Conservation (phyloP, 129 eudicot species). For the Calendula officinalis region DNA sequence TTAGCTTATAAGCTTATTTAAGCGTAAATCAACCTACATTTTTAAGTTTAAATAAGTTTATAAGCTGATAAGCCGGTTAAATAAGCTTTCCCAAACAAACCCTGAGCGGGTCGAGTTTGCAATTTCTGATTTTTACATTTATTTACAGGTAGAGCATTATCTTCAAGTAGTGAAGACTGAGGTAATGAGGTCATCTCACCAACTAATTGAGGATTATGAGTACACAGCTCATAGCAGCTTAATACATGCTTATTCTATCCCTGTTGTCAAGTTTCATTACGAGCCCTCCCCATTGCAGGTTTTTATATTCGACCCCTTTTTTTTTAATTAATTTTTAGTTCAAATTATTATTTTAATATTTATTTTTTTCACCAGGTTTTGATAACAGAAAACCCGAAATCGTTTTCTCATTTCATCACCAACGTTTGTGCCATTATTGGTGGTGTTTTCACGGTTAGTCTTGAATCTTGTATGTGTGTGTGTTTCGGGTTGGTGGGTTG, state of each 20-base stretch:
- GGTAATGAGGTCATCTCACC: slow-evolving; percentile 64
- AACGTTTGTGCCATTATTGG: slow-evolving; percentile 96
- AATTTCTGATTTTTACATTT: background rate
- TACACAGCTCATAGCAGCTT: slow-evolving; percentile 96
- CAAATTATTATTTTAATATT: background rate
- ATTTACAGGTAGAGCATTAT: slow-evolving; percentile 89
- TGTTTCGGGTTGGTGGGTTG: background rate
- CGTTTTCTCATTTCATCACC: slow-evolving; percentile 83
- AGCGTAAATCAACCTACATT: too few species aligned
- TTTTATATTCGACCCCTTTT: background rate
- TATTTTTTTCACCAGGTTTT: slow-evolving; percentile 50
- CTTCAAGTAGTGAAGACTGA: slow-evolving; percentile 92
- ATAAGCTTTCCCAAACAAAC: too few species aligned
- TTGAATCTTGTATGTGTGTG: slow-evolving; percentile 5
- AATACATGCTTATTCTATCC: slow-evolving; percentile 60
- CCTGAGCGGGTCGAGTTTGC: too few species aligned
- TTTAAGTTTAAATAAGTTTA: too few species aligned
- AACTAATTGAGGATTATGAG: slow-evolving; percentile 78
- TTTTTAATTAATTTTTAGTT: background rate
- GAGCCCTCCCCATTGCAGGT: slow-evolving; percentile 98
- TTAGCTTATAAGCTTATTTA: too few species aligned
- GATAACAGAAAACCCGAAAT: slow-evolving; percentile 61
- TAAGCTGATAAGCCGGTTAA: too few species aligned
- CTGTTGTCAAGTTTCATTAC: slow-evolving; percentile 83
- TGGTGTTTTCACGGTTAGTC: slow-evolving; percentile 90